Conservation (phyloP, 108 stramenopile species). For the Skeletonema tropicum region DNA sequence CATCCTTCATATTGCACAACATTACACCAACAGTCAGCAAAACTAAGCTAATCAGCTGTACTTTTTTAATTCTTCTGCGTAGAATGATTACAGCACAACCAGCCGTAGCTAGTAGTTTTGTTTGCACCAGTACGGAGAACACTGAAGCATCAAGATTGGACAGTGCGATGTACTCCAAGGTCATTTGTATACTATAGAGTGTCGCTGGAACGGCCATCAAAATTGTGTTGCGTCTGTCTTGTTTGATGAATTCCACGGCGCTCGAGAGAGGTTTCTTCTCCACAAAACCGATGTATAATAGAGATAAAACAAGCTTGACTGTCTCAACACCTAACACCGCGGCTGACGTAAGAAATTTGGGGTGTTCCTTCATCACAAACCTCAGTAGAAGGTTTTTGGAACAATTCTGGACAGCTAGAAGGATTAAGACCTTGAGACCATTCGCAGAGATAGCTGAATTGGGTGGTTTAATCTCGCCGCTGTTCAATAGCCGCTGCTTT, state of each 20-base stretch:
- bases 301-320: constrained; percentile 62
- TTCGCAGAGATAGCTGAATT: constrained; percentile 18
- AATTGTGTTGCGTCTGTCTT: constrained; percentile 75
- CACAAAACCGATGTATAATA: constrained; percentile 64
- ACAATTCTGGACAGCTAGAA: constrained; percentile 85
- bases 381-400: constrained; percentile 83
- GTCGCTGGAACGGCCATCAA: constrained; percentile 91
- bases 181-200: constrained; percentile 94
- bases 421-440: constrained; percentile 69
- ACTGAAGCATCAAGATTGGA: constrained; percentile 92
- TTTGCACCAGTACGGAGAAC: constrained; percentile 93
- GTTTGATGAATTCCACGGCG: constrained; percentile 58
- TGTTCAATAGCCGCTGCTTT: background rate
- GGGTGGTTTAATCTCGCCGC: background rate
- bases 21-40: constrained; percentile 92
- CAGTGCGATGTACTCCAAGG: constrained; percentile 93
- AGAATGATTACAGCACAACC: constrained; percentile 89
- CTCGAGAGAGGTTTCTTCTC: constrained; percentile 39
- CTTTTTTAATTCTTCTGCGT: constrained; percentile 68
- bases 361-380: constrained; percentile 79
- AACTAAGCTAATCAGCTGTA: constrained; percentile 81
- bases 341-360: constrained; percentile 71
- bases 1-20: constrained; percentile 78
- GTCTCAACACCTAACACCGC: constrained; percentile 79
- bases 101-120: constrained; percentile 93